phyloP scores from a whole-genome alignment of 202 grass and related monocot species.

The Dendrocalamus latiflorus region DNA sequence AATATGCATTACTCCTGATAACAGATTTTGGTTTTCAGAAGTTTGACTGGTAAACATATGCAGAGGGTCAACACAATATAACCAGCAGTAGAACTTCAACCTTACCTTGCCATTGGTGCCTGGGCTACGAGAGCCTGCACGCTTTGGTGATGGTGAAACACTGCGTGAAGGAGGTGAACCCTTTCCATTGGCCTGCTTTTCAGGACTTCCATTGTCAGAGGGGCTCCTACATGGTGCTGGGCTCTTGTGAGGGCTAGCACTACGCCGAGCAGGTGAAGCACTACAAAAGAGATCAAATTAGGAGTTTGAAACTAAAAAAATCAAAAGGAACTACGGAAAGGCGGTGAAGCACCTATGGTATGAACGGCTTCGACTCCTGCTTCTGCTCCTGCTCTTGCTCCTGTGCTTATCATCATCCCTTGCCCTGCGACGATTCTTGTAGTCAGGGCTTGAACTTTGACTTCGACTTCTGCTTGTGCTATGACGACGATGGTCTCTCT shows the following conservation, averaged over 20 bases:
- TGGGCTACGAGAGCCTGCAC: constrained; percentile 44
- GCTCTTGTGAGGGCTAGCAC: constrained; percentile 45
- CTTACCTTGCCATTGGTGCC: constrained; percentile 41
- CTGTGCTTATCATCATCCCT: constrained; percentile 40
- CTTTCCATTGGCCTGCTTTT: constrained; percentile 38
- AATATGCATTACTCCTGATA: constrained; percentile 42
- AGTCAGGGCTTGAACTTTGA: constrained; percentile 42
- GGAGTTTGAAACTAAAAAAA: background rate
- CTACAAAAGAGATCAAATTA: constrained; percentile 25
- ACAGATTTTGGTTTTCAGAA: background rate
- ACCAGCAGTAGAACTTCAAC: background rate
- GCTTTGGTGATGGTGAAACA: too few relatives aligned
- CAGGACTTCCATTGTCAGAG: constrained; percentile 33
- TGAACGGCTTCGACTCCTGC: constrained; percentile 37
- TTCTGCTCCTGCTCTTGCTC: constrained; percentile 35
- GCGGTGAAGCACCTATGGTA: constrained; percentile 38
- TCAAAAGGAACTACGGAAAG: background rate
- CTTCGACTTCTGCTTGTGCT: constrained; percentile 41
- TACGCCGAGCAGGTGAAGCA: constrained; percentile 43
- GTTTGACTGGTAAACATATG: background rate
- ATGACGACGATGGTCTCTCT: constrained; percentile 39
- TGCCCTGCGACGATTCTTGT: constrained; percentile 31
- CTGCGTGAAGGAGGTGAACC: constrained; percentile 39
- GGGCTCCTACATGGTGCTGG: constrained; percentile 23
- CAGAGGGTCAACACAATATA: background rate